A percentile compares a stretch with the other conserved stretches of the same genome.
Evolutionary conservation across 2,329 filamentous ascomycete species (phyloP).

Genomic region (Cladosporium sp.): DNA sequence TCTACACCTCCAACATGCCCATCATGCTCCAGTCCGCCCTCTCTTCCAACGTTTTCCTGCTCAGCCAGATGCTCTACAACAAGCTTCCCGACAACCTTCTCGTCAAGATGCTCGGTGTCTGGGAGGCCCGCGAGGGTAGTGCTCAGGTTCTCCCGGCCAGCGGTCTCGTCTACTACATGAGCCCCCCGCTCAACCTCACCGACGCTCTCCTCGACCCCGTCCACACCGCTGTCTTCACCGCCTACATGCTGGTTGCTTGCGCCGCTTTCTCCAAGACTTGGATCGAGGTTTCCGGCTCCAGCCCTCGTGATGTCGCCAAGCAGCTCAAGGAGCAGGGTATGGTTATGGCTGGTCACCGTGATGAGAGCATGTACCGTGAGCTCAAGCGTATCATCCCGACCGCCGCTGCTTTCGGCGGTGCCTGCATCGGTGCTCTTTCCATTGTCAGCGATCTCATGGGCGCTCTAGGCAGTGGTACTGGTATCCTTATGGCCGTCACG

Average conservation of each 20-base stretch:
- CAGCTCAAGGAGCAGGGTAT: constrained; percentile 99
- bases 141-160: constrained; percentile 90
- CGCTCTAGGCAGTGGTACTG: constrained; percentile 90
- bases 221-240: constrained; percentile 90
- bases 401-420: constrained; percentile 95
- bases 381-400: constrained; percentile 98
- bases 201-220: constrained; percentile 95
- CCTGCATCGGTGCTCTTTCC: constrained; percentile 95
- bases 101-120: constrained; percentile 93
- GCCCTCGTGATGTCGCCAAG: constrained; percentile 96
- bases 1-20: constrained; percentile 99
- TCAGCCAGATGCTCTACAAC: constrained; percentile 98
- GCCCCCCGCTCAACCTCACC: constrained; percentile 92
- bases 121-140: constrained; percentile 94
- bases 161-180: constrained; percentile 99
- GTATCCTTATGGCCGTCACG: constrained; percentile 97
- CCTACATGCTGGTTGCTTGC: constrained; percentile 96
- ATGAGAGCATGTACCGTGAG: constrained; percentile 99
- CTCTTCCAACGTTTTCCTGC: constrained; percentile 97
- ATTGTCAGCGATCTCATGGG: constrained; percentile 89
- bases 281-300: constrained; percentile 98
- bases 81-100: constrained; percentile 98
- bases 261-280: constrained; percentile 99
- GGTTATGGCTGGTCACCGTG: constrained; percentile 98
- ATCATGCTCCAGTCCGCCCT: constrained; percentile 99